These are phyloP conservation scores for Nowakowskiella sp. DNA, from an alignment of 192 early-diverging fungal genomes.

Conservation along the genomic window DNA sequence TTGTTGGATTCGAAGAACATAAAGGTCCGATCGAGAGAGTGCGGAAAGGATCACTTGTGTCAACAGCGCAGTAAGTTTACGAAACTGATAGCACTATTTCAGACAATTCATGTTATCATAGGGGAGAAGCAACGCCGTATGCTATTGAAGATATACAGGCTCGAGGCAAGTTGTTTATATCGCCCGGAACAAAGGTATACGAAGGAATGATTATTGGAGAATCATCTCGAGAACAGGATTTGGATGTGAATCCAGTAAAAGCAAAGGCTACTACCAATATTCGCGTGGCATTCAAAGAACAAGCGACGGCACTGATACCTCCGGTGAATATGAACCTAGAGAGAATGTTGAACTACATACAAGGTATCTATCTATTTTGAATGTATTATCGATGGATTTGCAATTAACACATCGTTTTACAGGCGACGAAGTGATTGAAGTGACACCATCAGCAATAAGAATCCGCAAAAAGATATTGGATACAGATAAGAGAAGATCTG, in stretches of 20 bases:
- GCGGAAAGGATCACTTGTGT: slow-evolving; percentile 71
- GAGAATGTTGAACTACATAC: slow-evolving; percentile 68
- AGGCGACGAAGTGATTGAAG: slow-evolving; percentile 78
- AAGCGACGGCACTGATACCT: slow-evolving; percentile 61
- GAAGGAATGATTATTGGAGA: slow-evolving; percentile 85
- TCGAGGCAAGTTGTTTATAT: slow-evolving; percentile 71
- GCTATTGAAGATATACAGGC: slow-evolving; percentile 68
- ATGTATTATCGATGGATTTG: not conserved
- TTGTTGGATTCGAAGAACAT: slow-evolving; percentile 64
- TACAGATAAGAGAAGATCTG: slow-evolving; percentile 49
- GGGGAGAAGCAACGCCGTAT: slow-evolving; percentile 62
- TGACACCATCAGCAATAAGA: slow-evolving; percentile 65
- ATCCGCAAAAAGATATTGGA: slow-evolving; percentile 71
- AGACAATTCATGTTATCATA: not conserved
- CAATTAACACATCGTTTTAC: slow-evolving; percentile 14
- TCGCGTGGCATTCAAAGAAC: slow-evolving; percentile 70
- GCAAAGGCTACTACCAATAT: slow-evolving; percentile 77
- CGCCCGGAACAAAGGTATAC: slow-evolving; percentile 66
- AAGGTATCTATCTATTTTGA: slow-evolving; percentile 20
- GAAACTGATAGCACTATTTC: not conserved
- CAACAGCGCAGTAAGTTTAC: slow-evolving; percentile 36
- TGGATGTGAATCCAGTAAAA: slow-evolving; percentile 79
- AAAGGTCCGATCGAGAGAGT: slow-evolving; percentile 63
- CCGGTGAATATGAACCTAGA: slow-evolving; percentile 61
- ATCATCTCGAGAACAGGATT: slow-evolving; percentile 63